Conservation (phyloP, 805 yeast species). For the Danielia oregonensis region DNA sequence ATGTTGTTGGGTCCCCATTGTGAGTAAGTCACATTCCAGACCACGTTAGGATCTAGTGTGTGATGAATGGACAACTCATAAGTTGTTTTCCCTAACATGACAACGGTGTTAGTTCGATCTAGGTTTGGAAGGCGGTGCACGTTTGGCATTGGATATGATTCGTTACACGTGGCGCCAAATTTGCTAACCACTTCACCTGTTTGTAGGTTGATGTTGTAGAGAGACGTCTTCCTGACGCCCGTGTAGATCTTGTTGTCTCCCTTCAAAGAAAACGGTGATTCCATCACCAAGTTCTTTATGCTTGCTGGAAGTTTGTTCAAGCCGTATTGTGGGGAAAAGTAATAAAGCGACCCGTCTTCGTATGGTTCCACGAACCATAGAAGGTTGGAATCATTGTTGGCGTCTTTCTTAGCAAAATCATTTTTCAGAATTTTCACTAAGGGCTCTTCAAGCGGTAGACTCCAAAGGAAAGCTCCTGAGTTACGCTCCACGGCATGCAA, state of each 20-base stretch:
- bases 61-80: slow-evolving; percentile 78
- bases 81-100: slow-evolving; percentile 67
- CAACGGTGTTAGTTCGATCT: slow-evolving; percentile 19
- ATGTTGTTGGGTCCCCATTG: slow-evolving; percentile 91
- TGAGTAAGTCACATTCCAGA: slow-evolving; percentile 84
- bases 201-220: slow-evolving; percentile 66
- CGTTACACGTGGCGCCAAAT: slow-evolving; percentile 46
- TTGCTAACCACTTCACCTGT: slow-evolving; percentile 72
- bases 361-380: slow-evolving; percentile 91
- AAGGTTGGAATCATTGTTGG: slow-evolving; percentile 23
- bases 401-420: slow-evolving; percentile 6
- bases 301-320: slow-evolving; percentile 78
- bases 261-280: slow-evolving; percentile 78
- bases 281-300: slow-evolving; percentile 69
- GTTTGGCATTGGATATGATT: slow-evolving; percentile 34
- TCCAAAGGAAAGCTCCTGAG: slow-evolving; percentile 77
- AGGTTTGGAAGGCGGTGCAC: slow-evolving; percentile 11
- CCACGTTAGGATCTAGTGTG: slow-evolving; percentile 47
- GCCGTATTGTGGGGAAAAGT: slow-evolving; percentile 72
- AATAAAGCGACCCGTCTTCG: slow-evolving; percentile 79
- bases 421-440: slow-evolving; percentile 45
- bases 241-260: slow-evolving; percentile 84
- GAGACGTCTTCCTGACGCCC: slow-evolving; percentile 72
- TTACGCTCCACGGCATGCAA: slow-evolving; percentile 74
- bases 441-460: slow-evolving; percentile 62